Base-by-base conservation (phyloP, 345 rosid species). In the Geranium rotundifolium region DNA sequence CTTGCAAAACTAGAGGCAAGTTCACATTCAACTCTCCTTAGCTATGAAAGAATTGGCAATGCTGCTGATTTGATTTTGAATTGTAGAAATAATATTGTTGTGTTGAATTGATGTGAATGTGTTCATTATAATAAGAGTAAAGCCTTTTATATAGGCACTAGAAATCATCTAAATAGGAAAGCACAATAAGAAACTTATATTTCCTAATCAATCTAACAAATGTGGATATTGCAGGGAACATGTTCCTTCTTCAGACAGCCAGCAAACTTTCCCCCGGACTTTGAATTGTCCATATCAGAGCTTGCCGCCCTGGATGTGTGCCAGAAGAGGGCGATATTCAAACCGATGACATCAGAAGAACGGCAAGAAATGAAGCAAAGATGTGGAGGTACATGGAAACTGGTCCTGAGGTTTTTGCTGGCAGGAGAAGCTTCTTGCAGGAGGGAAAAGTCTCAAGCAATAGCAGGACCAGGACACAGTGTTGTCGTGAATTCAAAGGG, bases 1-100 rank as follows among this genome's bases (percentile, higher is more conserved):
- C 97, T 93, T 54, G 99, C 96, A 2, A 93, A 81, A 68, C 81
- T 93, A 19, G 99, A 93, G 99, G 99, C 92, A 85, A 71, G 88
- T 71, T 8, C 41, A 34, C 41, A 31, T 61, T 41, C 7, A 49
- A 9, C 64, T 67, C 5, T 41, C 41, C 62, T 57, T 68, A 41
- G 59, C 54, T 50, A 49, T 34, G 58, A 30, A 67, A 72, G 88
- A 74, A 83, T 79, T 69, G 81, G 75, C 80, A 71, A 70, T 84
- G 84, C 81, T 75, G 81, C 82, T 84, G 79, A 78, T 81, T 76
- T 77, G 74, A 66, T 83, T 82, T 75, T 55, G 70, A 54, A 23
- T 23, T 23, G 27, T 23, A 23, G 27, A 23, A 23, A 23, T 23
- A 23, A 23, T 23, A 23, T 23, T 23, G 27, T 23, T 23, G 27